phyloP scores from a whole-genome alignment of 192 early-diverging fungal species.

The Entomortierella chlamydospora region DNA sequence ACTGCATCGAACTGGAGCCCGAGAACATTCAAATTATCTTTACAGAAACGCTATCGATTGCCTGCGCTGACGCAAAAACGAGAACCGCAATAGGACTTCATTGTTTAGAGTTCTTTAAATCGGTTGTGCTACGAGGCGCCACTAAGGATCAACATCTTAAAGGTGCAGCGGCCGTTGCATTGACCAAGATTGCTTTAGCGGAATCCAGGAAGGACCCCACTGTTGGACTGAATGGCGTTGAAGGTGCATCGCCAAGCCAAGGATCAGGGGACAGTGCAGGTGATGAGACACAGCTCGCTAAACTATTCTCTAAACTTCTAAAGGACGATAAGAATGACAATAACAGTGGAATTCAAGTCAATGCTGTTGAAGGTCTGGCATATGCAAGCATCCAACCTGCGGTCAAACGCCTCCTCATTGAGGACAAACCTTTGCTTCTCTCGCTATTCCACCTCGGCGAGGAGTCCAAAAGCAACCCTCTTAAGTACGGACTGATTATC shows the following conservation, averaged over 20 bases:
- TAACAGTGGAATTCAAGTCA: conserved; percentile 50
- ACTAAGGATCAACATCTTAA: conserved; percentile 62
- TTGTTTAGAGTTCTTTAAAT: conserved; percentile 65
- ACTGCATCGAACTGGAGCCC: conserved; percentile 81
- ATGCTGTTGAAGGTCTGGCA: conserved; percentile 84
- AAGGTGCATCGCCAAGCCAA: conserved; percentile 33
- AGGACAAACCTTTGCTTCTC: conserved; percentile 68
- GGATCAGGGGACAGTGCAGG: conserved; percentile 44
- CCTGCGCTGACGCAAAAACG: conserved; percentile 70
- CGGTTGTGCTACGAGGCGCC: conserved; percentile 35
- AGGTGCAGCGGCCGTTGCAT: conserved; percentile 65
- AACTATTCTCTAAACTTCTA: conserved; percentile 67
- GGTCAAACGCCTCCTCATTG: conserved; percentile 77
- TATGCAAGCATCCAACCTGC: conserved; percentile 78
- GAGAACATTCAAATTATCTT: conserved; percentile 74
- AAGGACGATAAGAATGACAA: conserved; percentile 53
- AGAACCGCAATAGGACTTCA: conserved; percentile 66
- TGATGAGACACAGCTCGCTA: conserved; percentile 57
- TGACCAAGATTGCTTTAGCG: conserved; percentile 72
- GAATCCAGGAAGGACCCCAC: conserved; percentile 44
- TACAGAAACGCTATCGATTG: conserved; percentile 66
- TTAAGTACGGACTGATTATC: conserved; percentile 79
- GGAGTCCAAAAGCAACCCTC: conserved; percentile 58
- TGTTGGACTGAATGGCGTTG: conserved; percentile 21
- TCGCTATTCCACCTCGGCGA: conserved; percentile 65